phyloP scores from a whole-genome alignment of 2,329 filamentous ascomycete genomes.

The Aspergillus ochraceoroseus region DNA sequence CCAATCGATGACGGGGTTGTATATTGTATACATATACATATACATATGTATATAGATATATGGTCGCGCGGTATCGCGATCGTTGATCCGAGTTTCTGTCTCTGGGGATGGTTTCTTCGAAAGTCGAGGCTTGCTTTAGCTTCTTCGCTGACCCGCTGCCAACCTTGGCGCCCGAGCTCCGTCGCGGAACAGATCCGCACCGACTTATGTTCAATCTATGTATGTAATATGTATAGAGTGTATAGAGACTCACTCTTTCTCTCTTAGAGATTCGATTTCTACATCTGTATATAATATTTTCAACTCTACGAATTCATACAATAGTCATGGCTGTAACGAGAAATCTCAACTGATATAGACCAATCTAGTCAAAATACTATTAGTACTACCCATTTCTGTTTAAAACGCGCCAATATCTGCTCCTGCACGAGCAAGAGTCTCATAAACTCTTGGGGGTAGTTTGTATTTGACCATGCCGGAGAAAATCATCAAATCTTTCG shows the following conservation, averaged over 20 bases:
- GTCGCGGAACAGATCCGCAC: slow-evolving; percentile 5
- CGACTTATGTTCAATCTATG: not conserved
- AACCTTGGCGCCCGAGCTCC: slow-evolving; percentile 9
- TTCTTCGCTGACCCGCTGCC: too few species aligned
- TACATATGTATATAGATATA: too few species aligned
- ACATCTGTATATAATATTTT: too few species aligned
- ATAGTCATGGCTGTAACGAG: not conserved
- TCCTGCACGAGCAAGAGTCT: slow-evolving; percentile 76
- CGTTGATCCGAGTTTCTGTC: too few species aligned
- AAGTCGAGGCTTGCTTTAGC: too few species aligned
- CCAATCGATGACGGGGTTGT: not conserved
- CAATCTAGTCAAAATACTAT: not conserved
- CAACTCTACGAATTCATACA: not conserved
- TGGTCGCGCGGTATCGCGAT: too few species aligned
- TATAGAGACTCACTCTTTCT: too few species aligned
- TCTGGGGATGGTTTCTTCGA: too few species aligned
- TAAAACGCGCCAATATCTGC: slow-evolving; percentile 54
- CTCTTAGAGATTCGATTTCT: too few species aligned
- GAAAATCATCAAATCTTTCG: slow-evolving; percentile 87
- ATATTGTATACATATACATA: too few species aligned
- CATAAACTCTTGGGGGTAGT: slow-evolving; percentile 79
- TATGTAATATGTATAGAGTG: too few species aligned
- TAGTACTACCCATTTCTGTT: not conserved
- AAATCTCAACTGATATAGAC: not conserved
- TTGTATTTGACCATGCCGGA: slow-evolving; percentile 88